Base-by-base conservation (phyloP, 208 protist genomes). In the Trypanosoma melophagium region DNA sequence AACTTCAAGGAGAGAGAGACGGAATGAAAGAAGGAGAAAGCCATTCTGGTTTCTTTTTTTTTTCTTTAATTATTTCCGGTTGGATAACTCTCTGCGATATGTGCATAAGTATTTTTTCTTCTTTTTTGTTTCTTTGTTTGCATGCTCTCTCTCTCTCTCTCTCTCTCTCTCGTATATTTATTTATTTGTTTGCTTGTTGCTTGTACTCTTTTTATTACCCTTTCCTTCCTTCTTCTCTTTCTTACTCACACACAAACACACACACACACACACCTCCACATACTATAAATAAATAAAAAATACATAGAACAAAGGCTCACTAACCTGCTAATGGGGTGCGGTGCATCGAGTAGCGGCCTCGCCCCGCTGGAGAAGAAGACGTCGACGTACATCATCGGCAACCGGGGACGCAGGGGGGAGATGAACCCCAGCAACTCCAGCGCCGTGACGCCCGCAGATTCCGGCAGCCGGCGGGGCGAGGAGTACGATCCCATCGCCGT, bases 31-130 rank as follows among this genome's bases (percentile, higher is more conserved):
- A n/a, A n/a, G n/a, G n/a, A n/a, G n/a, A n/a, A n/a, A n/a, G n/a
- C n/a, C 9, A 41, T 58, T 52, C 0, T 51, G 5, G 47, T 52
- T 8, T 52, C 47, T 69, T 49, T 58, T 60, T 69, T 42, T 60
- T 44, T 65, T 52, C 60, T 31, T 45, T 25, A 45, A 35, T 44
- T 16, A n/a, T 21, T 16, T 56, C 45, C 2, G 55, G 4, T 59
- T 40, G 54, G 19, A 38, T 16, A 42, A 22, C 54, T 14, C 66
- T 64, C 12, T 44, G 13, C 7, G 31, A n/a, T 42, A 8, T 68
- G n/a, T 54, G 3, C 21, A 47, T 45, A 67, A 8, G 1, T 17
- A 12, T 24, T 16, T 55, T 55, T 55, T 55, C 2, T 55, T 55
- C 1, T 55, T 31, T 16, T 55, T 55, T 9, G 22, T 59, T 25